Base-by-base conservation (phyloP, 306 rosid species). In the Quillaja saponaria region DNA sequence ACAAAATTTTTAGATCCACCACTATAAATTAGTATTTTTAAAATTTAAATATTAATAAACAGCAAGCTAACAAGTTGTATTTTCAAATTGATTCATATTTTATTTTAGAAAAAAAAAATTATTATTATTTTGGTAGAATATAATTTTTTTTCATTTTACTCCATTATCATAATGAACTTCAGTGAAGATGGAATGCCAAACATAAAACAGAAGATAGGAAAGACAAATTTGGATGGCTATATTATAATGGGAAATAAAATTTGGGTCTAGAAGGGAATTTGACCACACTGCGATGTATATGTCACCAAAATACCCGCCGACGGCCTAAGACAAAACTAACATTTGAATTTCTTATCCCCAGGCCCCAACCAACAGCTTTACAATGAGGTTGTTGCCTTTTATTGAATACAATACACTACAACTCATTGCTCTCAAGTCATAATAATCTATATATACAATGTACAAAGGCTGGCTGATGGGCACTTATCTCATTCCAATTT, bases 241-340 rank as follows among this genome's bases (percentile, higher is more conserved):
- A 50, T 21, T 38, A 38, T 15, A n/a, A 6, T 10, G 13, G 5
- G 4, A 20, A 34, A 2, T 34, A 3, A 13, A 13, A 4, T 13
- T 14, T 28, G 79, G 31, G 31, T 25, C 31, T 25, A 25, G 31
- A 25, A 25, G 31, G 3, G 4, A 25, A 25, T 25, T 82, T 74
- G 87, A 86, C 85, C 65, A 38, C 44, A 37, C 5, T 19, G 6
- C 41, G 8, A 56, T n/a, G 38, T 55, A 13, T 10, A 13, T 44
- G 53, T 58, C 72, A 64, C 44, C 6, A 53, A 40, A 60, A 55
- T 63, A 19, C 53, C 33, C 72, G 88, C 90, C 82, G 87, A 87
- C 83, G 70, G 81, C 76, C 63, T 35, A 66, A 33, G 84, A 84
- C 78, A 75, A 66, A 60, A 61, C 13, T 34, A 19, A 13, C 67